Percentiles rank a stretch among this genome's conserved stretches.
These are phyloP conservation scores for Cyclotella baltica DNA, from an alignment of 108 stramenopile genomes.

Conservation along the genomic window DNA sequence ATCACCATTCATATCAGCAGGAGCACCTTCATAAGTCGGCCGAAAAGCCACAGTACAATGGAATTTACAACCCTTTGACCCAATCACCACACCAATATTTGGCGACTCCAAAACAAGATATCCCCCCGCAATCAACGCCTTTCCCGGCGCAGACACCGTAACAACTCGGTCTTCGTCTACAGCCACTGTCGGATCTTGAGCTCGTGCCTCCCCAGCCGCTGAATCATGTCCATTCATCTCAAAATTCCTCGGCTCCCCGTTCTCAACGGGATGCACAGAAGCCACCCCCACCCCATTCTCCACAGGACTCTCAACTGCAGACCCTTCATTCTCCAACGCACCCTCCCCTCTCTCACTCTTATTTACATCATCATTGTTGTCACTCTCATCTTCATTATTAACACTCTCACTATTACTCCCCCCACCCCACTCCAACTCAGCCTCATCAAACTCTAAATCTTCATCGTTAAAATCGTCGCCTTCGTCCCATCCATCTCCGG, in stretches of 20 bases:
- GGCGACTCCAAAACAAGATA: slow-evolving; percentile 94
- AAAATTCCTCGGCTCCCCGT: not conserved
- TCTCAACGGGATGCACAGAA: not conserved
- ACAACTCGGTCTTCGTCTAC: slow-evolving; percentile 12
- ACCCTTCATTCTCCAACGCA: no score
- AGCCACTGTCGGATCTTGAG: slow-evolving; percentile 7
- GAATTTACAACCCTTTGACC: slow-evolving; percentile 83
- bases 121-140: slow-evolving; percentile 93
- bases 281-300: not conserved
- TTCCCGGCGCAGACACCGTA: slow-evolving; percentile 88
- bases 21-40: not conserved
- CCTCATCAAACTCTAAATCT: slow-evolving; percentile 23
- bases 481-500: slow-evolving; percentile 33
- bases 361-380: not conserved
- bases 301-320: not conserved
- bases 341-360: no score
- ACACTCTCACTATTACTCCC: slow-evolving; percentile 3
- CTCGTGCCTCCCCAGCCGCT: not conserved
- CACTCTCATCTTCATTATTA: not conserved
- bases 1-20: slow-evolving; percentile 3
- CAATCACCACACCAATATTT: slow-evolving; percentile 89
- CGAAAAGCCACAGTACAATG: slow-evolving; percentile 73
- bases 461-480: slow-evolving; percentile 27
- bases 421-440: no score
- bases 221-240: slow-evolving; percentile 4